Percentiles rank a stretch among this genome's conserved stretches.
Evolutionary conservation across 306 rosid species (phyloP).

Genomic region (Corylus americana): DNA sequence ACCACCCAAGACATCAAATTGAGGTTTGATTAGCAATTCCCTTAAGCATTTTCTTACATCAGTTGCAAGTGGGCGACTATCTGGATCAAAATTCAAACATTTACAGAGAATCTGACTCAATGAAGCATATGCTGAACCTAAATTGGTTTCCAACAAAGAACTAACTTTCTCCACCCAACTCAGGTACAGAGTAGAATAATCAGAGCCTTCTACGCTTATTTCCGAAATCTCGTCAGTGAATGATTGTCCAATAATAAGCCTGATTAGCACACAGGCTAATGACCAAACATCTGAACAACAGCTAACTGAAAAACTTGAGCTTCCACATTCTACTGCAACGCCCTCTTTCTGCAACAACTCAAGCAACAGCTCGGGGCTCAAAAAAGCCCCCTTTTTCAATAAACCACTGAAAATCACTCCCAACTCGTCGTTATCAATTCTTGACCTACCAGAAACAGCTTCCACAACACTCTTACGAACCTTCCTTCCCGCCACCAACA

Average conservation of each 20-base stretch:
- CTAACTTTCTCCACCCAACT: conserved; percentile 61
- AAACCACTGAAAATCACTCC: conserved; percentile 33
- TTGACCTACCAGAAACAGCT: conserved; percentile 27
- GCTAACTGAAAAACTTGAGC: conserved; percentile 38
- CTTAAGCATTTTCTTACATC: conserved; percentile 66
- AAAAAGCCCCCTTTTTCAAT: conserved; percentile 35
- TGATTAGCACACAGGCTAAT: conserved; percentile 58
- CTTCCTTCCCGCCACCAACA: conserved; percentile 57
- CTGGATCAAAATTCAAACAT: conserved; percentile 63
- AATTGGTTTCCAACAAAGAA: conserved; percentile 50
- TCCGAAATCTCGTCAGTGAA: conserved; percentile 37
- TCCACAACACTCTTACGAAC: conserved; percentile 31
- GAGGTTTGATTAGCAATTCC: conserved; percentile 54
- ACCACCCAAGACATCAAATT: conserved; percentile 45
- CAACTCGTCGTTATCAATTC: conserved; percentile 23
- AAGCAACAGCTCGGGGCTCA: conserved; percentile 68
- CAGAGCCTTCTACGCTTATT: conserved; percentile 38
- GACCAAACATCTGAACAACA: conserved; percentile 77
- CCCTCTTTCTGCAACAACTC: conserved; percentile 51
- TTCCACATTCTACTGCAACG: conserved; percentile 34
- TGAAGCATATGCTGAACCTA: conserved; percentile 52
- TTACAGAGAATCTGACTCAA: conserved; percentile 50
- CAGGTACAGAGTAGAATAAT: conserved; percentile 35
- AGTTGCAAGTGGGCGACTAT: conserved; percentile 52
- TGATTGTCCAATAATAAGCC: conserved; percentile 54